Evolutionary conservation across 441 rosid species (phyloP).

Genomic region (Adansonia madagascariensis): DNA sequence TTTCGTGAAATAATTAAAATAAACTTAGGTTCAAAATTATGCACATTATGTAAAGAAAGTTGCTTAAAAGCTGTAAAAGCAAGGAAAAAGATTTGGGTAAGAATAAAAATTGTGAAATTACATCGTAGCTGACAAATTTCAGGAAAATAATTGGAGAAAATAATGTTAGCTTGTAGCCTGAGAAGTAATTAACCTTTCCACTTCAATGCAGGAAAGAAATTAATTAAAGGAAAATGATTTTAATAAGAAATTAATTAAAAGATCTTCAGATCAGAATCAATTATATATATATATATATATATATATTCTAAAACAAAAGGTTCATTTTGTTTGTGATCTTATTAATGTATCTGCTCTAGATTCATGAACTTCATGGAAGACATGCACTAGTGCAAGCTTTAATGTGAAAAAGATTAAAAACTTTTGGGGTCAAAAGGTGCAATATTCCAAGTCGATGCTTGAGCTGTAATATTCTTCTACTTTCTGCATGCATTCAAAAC

Average conservation of each 20-base stretch:
- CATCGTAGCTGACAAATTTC: neutral
- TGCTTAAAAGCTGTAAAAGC: too few relatives aligned
- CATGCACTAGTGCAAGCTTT: neutral
- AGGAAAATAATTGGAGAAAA: neutral
- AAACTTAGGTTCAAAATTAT: neutral
- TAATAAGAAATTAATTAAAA: too few relatives aligned
- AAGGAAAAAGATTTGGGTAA: too few relatives aligned
- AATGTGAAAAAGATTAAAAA: neutral
- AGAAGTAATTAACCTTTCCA: neutral
- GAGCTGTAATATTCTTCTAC: neutral
- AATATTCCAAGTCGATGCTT: neutral
- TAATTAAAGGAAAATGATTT: neutral
- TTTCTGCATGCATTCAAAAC: slow-evolving; percentile 11
- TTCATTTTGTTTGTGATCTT: neutral
- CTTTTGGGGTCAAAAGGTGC: slow-evolving; percentile 1
- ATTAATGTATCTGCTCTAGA: neutral
- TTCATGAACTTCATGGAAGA: neutral
- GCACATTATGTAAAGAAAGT: neutral
- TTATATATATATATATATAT: too few relatives aligned
- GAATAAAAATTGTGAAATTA: neutral
- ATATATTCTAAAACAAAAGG: neutral
- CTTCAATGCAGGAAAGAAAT: neutral
- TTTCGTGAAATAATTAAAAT: neutral
- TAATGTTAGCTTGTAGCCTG: neutral
- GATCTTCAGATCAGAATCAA: neutral